Base-by-base conservation (phyloP, 2,329 filamentous ascomycete genomes). In the Paraphoma sp. region DNA sequence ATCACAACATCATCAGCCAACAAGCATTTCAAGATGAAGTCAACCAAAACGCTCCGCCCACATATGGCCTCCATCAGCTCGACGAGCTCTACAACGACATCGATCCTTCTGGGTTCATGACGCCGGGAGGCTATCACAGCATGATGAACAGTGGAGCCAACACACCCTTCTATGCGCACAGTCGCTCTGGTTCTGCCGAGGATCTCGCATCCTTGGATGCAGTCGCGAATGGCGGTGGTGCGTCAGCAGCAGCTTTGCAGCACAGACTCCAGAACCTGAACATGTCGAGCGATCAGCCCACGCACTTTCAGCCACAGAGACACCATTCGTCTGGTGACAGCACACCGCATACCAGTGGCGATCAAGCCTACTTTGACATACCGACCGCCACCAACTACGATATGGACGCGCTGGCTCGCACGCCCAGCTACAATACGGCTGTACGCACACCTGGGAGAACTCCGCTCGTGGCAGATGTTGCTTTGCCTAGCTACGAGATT, bases 71-170 rank as follows among this genome's bases (percentile, higher is more conserved):
- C 68, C 95, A 98, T 75, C 85, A 91, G 44, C 86, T 98, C 28
- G 95, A 99, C 74, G 89, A 92, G 73, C 83, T 98, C 1, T 99
- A 96, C 78, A 92, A 92, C 64, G 92, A 94, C 59, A 85, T 97
- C 54, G 92, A 97, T 67, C 84, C 87, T 8, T 87, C 84, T 51
- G 92, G 91, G n/a, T 90, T 93, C 73, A 89, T 93, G 77, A 93
- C 91, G 0, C 90, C 92, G 1, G 87, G 84, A 1, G 80, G 86
- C 36, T 74, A 74, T 51, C 69, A 85, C 82, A 79, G 91, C 51
- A 88, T 89, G 23, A 70, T 66, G 53, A 74, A 70, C 56, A 84
- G 79, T 60, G 80, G 78, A 16, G 72, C 92, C 54, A 92, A 86
- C 72, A 97, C 92, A 36, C 95, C 95, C 0, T 89, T 92, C 66